These are phyloP conservation scores for Hypoxylon fragiforme DNA, from an alignment of 495 filamentous ascomycete genomes.

Conservation along the genomic window DNA sequence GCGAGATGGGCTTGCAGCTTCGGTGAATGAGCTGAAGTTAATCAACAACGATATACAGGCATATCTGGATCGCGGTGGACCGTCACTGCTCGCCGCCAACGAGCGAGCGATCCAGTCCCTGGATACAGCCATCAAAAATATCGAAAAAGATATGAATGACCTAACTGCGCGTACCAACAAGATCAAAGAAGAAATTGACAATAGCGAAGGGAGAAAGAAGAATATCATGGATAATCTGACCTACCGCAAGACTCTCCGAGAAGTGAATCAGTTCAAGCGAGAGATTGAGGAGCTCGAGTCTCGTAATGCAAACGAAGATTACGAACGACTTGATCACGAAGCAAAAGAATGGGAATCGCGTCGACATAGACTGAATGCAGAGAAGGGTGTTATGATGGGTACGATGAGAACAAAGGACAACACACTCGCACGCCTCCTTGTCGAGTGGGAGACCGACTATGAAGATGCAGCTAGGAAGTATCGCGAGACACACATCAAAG, in stretches of 20 bases:
- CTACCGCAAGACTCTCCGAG: conserved; percentile 72
- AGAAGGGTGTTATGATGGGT: conserved; percentile 62
- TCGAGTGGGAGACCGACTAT: conserved; percentile 85
- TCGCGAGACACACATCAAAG: conserved; percentile 85
- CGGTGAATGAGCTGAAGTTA: conserved; percentile 72
- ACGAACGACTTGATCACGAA: conserved; percentile 71
- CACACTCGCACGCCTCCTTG: conserved; percentile 65
- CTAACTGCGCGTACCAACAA: conserved; percentile 73
- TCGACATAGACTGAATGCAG: conserved; percentile 59
- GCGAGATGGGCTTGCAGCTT: conserved; percentile 69
- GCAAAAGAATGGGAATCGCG: conserved; percentile 62
- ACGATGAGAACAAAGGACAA: conserved; percentile 80
- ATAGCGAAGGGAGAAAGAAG: conserved; percentile 75
- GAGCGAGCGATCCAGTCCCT: conserved; percentile 68
- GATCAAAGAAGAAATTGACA: conserved; percentile 73
- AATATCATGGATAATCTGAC: conserved; percentile 85
- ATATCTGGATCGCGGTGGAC: conserved; percentile 78
- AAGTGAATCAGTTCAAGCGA: conserved; percentile 63
- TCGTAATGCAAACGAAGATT: conserved; percentile 81
- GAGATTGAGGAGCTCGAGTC: conserved; percentile 79
- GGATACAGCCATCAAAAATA: conserved; percentile 63
- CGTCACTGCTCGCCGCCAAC: conserved; percentile 67
- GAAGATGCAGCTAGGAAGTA: conserved; percentile 80
- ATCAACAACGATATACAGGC: conserved; percentile 76
- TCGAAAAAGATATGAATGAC: conserved; percentile 68